These are phyloP conservation scores for Trichosporon ovoides DNA, from an alignment of 1,284 basidiomycete genomes.

Conservation along the genomic window DNA sequence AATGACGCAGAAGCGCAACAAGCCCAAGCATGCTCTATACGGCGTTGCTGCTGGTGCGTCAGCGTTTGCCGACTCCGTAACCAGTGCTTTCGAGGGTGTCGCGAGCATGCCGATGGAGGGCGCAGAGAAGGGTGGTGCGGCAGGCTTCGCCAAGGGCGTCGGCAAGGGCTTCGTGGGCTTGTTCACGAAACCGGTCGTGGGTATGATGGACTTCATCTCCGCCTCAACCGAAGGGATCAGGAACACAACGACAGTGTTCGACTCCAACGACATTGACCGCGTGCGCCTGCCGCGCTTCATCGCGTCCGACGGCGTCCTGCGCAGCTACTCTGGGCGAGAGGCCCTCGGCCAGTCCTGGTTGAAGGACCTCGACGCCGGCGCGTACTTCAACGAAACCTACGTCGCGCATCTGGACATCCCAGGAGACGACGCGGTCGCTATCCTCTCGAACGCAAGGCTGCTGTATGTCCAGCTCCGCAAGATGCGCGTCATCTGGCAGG, in stretches of 20 bases:
- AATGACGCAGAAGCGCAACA: conserved; percentile 85
- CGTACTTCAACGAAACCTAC: conserved; percentile 77
- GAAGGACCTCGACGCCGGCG: conserved; percentile 66
- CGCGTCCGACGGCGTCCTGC: conserved; percentile 75
- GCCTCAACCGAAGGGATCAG: conserved; percentile 97
- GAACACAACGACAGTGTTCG: conserved; percentile 98
- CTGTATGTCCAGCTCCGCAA: conserved; percentile 81
- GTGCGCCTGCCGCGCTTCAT: conserved; percentile 83
- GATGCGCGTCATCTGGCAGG: conserved; percentile 85
- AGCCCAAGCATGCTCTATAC: conserved; percentile 93
- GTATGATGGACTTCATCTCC: conserved; percentile 91
- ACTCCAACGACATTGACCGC: conserved; percentile 83
- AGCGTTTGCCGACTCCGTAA: conserved; percentile 87
- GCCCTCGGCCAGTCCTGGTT: conserved; percentile 96
- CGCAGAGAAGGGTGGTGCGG: conserved; percentile 86
- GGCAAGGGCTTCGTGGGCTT: conserved; percentile 94
- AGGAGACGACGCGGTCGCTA: conserved; percentile 74
- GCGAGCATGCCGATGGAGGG: conserved; percentile 96
- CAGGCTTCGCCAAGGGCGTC: conserved; percentile 96
- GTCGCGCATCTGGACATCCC: conserved; percentile 85
- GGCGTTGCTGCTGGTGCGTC: conserved; percentile 92
- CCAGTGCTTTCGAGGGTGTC: conserved; percentile 93
- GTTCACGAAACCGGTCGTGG: conserved; percentile 92
- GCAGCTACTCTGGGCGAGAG: conserved; percentile 77
- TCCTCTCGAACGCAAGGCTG: conserved; percentile 72